phyloP scores from a whole-genome alignment of 148 eudicot genomes.

The Chenopodium album region DNA sequence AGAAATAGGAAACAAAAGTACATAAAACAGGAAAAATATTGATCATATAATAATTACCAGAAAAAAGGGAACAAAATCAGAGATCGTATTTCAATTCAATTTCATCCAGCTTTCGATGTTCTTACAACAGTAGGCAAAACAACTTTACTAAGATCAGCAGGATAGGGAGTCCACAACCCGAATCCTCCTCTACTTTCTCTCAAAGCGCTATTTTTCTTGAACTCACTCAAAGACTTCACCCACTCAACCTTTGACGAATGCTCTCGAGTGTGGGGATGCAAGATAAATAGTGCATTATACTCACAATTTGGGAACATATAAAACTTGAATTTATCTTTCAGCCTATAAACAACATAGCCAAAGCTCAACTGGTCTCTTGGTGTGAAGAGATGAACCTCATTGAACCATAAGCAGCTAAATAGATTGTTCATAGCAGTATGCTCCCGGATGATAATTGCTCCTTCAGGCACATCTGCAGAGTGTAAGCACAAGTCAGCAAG shows the following conservation, averaged over 20 bases:
- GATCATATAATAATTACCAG: constrained; percentile 14
- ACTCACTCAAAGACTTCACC: constrained; percentile 77
- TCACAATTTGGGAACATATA: constrained; percentile 96
- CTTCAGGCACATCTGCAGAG: constrained; percentile 95
- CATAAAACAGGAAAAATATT: not conserved
- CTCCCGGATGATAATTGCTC: constrained; percentile 88
- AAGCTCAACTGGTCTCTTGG: constrained; percentile 98
- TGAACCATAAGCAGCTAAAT: constrained; percentile 98
- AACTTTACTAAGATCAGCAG: constrained; percentile 66
- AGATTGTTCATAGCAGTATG: constrained; percentile 80
- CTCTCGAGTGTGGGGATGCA: constrained; percentile 91
- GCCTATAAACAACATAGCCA: constrained; percentile 80
- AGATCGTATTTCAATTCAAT: not conserved
- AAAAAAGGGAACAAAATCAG: not conserved
- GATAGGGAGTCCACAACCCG: constrained; percentile 98
- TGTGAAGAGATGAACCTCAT: constrained; percentile 90
- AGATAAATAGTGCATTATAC: constrained; percentile 70
- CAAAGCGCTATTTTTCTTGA: constrained; percentile 55
- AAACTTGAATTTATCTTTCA: constrained; percentile 60
- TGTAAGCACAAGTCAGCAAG: not conserved
- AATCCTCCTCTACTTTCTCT: constrained; percentile 87
- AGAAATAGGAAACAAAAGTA: not conserved
- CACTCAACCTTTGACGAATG: constrained; percentile 94
- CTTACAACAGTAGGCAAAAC: constrained; percentile 73
- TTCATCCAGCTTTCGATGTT: constrained; percentile 85